Base-by-base conservation (phyloP, 345 rosid species). In the Lepidium sativum region DNA sequence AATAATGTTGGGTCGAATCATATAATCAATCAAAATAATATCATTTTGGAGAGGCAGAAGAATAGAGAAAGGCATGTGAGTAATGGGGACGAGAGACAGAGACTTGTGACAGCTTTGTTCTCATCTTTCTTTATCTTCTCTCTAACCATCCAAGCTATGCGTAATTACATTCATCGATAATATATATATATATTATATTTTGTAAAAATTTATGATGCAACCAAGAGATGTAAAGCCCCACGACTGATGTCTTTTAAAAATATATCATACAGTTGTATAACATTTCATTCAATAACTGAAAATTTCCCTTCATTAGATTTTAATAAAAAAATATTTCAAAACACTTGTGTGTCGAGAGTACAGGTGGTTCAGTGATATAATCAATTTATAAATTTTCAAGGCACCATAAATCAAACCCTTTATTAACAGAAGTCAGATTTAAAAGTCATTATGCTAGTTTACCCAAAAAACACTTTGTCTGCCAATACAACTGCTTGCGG, bases 71-170 rank as follows among this genome's bases (percentile, higher is more conserved):
- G 38, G 65, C 77, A 73, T 73, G 77, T 73, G 77, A 67, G 73
- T 60, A 41, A 73, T 73, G 77, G 77, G 73, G 77, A 67, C 77
- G 69, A 53, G 57, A 67, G 77, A 73, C 72, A 47, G 23, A 51
- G 61, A 43, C 45, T 67, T 53, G 68, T 60, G 72, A 67, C 72
- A 67, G 72, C 68, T 72, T 66, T 66, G 76, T 72, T 58, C 67
- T 41, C 6, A 25, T 67, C 51, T 67, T 18, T 66, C 68, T 55
- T 72, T 65, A 72, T 72, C 76, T 65, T 58, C 48, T 48, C 37
- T 40, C 16, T 49, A 56, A 32, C 60, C 70, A 64, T 16, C 13
- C 12, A 56, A 39, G 25, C 40, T 55, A 3, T 48, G 1, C 31
- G 39, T 38, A 29, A 16, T 27, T 54, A 70, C 21, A 33, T 6